phyloP scores from a whole-genome alignment of 2,329 filamentous ascomycete genomes.

The Diplodia mutila region DNA sequence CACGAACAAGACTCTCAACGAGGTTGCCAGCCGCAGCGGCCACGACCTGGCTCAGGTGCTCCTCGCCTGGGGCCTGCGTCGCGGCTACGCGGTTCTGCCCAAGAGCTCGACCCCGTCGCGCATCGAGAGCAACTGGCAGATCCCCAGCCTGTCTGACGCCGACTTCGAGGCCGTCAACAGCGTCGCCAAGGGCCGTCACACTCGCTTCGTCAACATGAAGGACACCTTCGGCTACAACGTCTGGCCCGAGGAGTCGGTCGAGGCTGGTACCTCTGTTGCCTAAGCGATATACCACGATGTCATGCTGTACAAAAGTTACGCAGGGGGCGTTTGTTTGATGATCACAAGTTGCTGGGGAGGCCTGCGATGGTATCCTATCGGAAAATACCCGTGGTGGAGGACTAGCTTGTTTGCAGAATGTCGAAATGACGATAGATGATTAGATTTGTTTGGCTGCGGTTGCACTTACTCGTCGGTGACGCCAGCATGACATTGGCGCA shows the following conservation, averaged over 20 bases:
- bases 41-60: constrained; percentile 81
- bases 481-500: constrained; percentile 20
- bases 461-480: constrained; percentile 15
- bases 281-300: constrained; percentile 8
- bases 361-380: constrained; percentile 7
- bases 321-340: constrained; percentile 1
- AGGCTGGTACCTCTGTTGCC: constrained; percentile 26
- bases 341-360: constrained; percentile 9
- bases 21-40: constrained; percentile 71
- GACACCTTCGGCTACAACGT: constrained; percentile 77
- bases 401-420: background rate
- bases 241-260: constrained; percentile 46
- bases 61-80: constrained; percentile 81
- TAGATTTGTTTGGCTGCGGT: background rate
- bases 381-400: constrained; percentile 17
- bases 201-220: constrained; percentile 81
- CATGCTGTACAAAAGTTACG: background rate
- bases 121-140: constrained; percentile 65
- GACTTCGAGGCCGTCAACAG: constrained; percentile 64
- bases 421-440: constrained; percentile 1
- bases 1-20: constrained; percentile 68
- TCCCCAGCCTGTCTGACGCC: constrained; percentile 58
- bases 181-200: constrained; percentile 68
- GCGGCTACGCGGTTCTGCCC: constrained; percentile 55
- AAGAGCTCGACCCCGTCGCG: constrained; percentile 48